Conservation (phyloP, 805 yeast species). For the Saturnispora quitensis region DNA sequence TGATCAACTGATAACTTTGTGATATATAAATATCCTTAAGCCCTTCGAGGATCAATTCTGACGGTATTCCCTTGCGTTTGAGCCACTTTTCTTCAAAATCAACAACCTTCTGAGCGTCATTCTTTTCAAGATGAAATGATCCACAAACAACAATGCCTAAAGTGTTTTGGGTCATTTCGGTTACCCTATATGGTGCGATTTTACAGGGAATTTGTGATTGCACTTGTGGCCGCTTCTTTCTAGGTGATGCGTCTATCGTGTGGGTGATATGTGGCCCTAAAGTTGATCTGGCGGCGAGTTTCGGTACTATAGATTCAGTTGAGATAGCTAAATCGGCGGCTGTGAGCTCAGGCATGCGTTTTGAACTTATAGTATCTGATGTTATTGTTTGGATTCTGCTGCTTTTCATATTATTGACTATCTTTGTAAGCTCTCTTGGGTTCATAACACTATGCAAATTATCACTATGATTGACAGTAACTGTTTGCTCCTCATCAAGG, state of each 20-base stretch:
- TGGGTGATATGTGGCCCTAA: neutral
- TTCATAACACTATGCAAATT: neutral
- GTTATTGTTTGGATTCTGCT: neutral
- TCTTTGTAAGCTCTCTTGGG: neutral
- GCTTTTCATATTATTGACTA: neutral
- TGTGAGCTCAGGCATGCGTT: neutral
- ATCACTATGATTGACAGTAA: neutral
- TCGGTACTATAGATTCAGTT: neutral
- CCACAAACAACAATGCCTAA: neutral
- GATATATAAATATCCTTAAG: neutral
- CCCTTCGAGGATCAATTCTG: neutral
- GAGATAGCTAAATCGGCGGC: too few species aligned
- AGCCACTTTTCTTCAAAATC: slow-evolving; percentile 2
- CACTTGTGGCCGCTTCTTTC: neutral
- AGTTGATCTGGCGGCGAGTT: neutral
- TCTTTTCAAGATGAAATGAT: neutral
- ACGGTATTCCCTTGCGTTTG: slow-evolving; percentile 1
- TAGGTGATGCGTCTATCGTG: slow-evolving; percentile 2
- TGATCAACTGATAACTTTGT: neutral
- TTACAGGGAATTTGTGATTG: neutral
- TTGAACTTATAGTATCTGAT: neutral
- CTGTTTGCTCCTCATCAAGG: neutral
- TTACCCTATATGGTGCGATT: neutral
- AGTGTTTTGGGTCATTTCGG: slow-evolving; percentile 1
- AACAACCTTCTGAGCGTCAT: neutral